These are phyloP conservation scores for Spiromastix sp. DNA, from an alignment of 2,329 filamentous ascomycete species.

Conservation along the genomic window DNA sequence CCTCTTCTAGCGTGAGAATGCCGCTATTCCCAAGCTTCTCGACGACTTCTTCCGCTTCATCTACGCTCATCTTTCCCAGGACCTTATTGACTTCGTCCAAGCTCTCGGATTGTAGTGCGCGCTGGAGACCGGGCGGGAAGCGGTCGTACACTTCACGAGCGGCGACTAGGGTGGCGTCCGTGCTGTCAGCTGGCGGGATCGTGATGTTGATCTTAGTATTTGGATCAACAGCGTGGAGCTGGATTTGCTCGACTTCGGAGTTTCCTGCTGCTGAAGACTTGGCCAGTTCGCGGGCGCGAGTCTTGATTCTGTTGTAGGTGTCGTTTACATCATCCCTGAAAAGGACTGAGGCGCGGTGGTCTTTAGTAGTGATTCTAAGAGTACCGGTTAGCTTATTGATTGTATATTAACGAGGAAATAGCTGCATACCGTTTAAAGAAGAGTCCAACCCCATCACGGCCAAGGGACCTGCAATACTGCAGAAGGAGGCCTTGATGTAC, in stretches of 20 bases:
- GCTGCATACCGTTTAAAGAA: constrained; percentile 77
- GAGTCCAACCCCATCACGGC: constrained; percentile 73
- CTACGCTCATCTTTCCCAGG: constrained; percentile 76
- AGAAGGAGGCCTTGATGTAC: constrained; percentile 88
- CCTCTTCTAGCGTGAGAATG: constrained; percentile 81
- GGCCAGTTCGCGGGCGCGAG: constrained; percentile 62
- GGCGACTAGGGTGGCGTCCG: constrained; percentile 50
- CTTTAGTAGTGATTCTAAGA: constrained; percentile 63
- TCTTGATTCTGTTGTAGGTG: constrained; percentile 74
- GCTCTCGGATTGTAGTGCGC: constrained; percentile 77
- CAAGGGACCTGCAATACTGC: constrained; percentile 88
- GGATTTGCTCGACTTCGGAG: constrained; percentile 82
- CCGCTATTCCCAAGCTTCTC: constrained; percentile 71
- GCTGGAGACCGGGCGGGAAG: constrained; percentile 71
- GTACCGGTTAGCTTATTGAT: no score
- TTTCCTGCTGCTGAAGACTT: constrained; percentile 45
- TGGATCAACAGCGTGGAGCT: constrained; percentile 90
- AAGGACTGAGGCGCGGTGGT: constrained; percentile 80
- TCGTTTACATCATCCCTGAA: constrained; percentile 89
- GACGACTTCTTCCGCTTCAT: constrained; percentile 77
- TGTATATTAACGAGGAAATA: no score
- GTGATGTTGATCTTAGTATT: constrained; percentile 83
- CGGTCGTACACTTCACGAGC: constrained; percentile 69
- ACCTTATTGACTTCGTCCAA: constrained; percentile 84
- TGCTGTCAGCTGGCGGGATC: constrained; percentile 60